Evolutionary conservation across 164 flowering plant species (phyloP), one percentile per base, ranked within the genome.

Genomic region (Macadamia tetraphylla): DNA sequence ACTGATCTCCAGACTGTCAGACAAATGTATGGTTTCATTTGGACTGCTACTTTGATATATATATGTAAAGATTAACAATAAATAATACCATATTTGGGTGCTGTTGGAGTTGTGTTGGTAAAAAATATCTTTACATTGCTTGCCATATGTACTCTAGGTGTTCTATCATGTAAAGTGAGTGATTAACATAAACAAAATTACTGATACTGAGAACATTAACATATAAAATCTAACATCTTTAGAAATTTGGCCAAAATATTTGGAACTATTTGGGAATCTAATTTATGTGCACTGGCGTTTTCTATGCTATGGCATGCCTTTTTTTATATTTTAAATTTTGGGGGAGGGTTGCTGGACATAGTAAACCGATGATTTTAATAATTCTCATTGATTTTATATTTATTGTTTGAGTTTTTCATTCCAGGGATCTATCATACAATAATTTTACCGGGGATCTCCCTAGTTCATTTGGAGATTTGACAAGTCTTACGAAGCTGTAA

Each of bases 351-450:
- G 40, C 40, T 49, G 53, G 2, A 30, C n/a, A 31, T 60, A 13
- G 1, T 3, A 31, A 43, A 31, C 43, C 11, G 13, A 60, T 60
- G 6, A 14, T 30, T 10, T 0, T 11, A 60, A 60, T 60, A 32
- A 14, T 30, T 10, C 0, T 30, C 29, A 4, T 60, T 32, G 0
- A 13, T 31, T 60, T 31, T 60, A 3, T 42, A n/a, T 9, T 48
- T 17, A 42, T 40, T 3, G 7, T 46, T 46, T 42, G 53, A 29
- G 11, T 61, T 14, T 29, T 9, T 9, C 15, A 44, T 72, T 71
- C 18, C 84, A 92, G 98, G 96, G 96, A 92, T 73, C 67, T 92
- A 57, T 90, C 96, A 4, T 75, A 73, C 78, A 90, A 92, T 75
- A 68, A 76, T 66, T 83, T 90, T 58, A 73, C 80, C 18, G 94